phyloP scores from a whole-genome alignment of 2,329 filamentous ascomycete species.

The Incumbomyces delicatus region DNA sequence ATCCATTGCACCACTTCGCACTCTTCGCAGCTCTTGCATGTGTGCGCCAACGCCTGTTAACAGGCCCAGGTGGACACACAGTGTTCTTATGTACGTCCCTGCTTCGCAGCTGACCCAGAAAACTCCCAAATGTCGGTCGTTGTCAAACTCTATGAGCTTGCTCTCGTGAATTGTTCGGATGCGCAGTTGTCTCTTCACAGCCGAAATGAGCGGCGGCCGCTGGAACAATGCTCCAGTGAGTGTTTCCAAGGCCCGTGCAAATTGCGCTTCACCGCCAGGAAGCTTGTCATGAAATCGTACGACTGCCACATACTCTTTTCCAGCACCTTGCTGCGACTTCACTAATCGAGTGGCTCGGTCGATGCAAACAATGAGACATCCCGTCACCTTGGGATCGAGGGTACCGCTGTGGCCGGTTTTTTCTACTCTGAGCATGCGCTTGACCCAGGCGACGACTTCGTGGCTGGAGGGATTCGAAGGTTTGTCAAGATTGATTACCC shows the following conservation, averaged over 20 bases:
- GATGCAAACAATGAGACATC: constrained; percentile 88
- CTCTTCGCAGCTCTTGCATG: constrained; percentile 96
- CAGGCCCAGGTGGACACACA: constrained; percentile 85
- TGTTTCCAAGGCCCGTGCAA: constrained; percentile 87
- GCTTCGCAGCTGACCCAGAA: constrained; percentile 99
- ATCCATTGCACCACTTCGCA: constrained; percentile 88
- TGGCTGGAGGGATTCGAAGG: constrained; percentile 95
- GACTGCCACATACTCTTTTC: constrained; percentile 97
- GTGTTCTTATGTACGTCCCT: constrained; percentile 95
- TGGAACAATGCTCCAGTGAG: constrained; percentile 95
- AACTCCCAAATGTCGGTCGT: constrained; percentile 90
- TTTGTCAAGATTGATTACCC: constrained; percentile 97
- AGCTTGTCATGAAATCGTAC: constrained; percentile 93
- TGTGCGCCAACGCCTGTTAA: constrained; percentile 77
- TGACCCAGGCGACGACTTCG: constrained; percentile 98
- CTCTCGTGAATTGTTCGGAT: constrained; percentile 97
- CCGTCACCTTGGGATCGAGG: constrained; percentile 95
- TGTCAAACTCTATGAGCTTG: constrained; percentile 95
- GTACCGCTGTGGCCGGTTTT: constrained; percentile 98
- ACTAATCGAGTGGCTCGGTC: constrained; percentile 95
- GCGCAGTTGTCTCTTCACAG: constrained; percentile 96
- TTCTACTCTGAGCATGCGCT: constrained; percentile 87
- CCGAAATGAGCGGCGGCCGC: constrained; percentile 91
- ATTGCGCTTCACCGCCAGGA: constrained; percentile 83
- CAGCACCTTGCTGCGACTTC: constrained; percentile 96